Percentiles rank a stretch among this genome's conserved stretches.
Conservation (phyloP, 2,329 filamentous ascomycete species). For the Microsporum audouinii region DNA sequence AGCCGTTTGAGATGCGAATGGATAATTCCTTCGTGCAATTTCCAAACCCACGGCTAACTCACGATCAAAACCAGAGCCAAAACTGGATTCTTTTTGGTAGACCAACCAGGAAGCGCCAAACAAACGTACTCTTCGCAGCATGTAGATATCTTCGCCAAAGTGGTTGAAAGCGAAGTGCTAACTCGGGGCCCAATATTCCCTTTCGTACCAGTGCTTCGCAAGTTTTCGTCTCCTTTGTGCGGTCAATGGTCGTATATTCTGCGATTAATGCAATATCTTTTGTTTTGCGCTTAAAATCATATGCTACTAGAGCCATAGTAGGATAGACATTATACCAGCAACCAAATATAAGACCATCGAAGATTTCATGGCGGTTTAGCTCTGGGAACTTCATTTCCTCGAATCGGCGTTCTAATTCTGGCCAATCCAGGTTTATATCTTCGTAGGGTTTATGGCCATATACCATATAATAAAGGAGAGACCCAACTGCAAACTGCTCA, state of each 20-base stretch:
- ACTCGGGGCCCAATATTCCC: conserved; percentile 10
- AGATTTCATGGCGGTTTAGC: conserved; percentile 13
- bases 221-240: conserved; percentile 3
- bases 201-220: conserved; percentile 9
- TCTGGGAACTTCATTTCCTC: conserved; percentile 15
- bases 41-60: background rate
- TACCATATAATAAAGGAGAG: conserved; percentile 18
- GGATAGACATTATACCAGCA: conserved; percentile 18
- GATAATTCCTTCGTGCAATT: too few relatives aligned
- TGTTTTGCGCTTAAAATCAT: conserved; percentile 16
- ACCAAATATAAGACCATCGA: conserved; percentile 14
- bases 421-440: background rate
- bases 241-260: conserved; percentile 12
- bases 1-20: too few relatives aligned
- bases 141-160: conserved; percentile 8
- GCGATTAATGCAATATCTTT: conserved; percentile 9
- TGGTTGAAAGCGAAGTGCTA: conserved; percentile 8
- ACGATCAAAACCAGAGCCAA: background rate
- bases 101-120: background rate
- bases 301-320: conserved; percentile 16
- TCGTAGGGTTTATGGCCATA: conserved; percentile 16
- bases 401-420: conserved; percentile 12
- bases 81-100: background rate
- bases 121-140: background rate
- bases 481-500: conserved; percentile 15